Evolutionary conservation across 75 land plant genomes (phyloP).

Genomic region (Pseudotsuga menziesii): DNA sequence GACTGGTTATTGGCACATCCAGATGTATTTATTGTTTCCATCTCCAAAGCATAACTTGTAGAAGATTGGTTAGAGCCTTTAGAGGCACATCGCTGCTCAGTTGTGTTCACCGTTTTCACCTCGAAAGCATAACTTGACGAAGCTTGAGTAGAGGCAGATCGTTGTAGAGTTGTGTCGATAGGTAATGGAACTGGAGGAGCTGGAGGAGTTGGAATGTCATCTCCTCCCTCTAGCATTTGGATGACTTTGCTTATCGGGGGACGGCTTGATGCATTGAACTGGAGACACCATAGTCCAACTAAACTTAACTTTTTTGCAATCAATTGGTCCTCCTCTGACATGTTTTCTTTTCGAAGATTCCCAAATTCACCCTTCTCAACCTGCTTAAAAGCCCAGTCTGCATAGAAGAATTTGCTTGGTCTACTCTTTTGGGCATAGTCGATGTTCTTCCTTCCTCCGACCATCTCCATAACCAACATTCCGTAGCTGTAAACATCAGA

Average conservation of each 20-base stretch:
- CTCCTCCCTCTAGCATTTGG: slow-evolving; percentile 73
- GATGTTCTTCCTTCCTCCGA: slow-evolving; percentile 70
- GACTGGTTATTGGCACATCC: no score
- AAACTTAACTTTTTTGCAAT: slow-evolving; percentile 41
- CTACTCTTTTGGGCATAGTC: slow-evolving; percentile 36
- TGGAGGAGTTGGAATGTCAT: slow-evolving; percentile 53
- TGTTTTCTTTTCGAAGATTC: slow-evolving; percentile 29
- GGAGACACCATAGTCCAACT: slow-evolving; percentile 76
- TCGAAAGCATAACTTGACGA: no score
- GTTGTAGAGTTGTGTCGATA: no score
- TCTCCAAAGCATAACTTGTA: no score
- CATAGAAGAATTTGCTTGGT: slow-evolving; percentile 44
- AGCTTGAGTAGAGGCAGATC: no score
- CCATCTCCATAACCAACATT: slow-evolving; percentile 82
- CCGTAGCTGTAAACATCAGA: slow-evolving; percentile 84
- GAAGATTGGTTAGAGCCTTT: no score
- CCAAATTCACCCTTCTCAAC: slow-evolving; percentile 55
- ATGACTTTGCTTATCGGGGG: slow-evolving; percentile 82
- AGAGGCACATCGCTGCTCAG: no score
- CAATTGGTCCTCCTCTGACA: slow-evolving; percentile 34
- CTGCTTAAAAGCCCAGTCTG: slow-evolving; percentile 67
- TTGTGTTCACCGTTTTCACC: no score
- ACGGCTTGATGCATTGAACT: slow-evolving; percentile 69
- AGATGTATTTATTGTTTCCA: no score
- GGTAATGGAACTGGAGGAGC: slow-evolving; percentile 20